Conservation (phyloP, 768 basidiomycete genomes). For the Fomitopsis serialis region DNA sequence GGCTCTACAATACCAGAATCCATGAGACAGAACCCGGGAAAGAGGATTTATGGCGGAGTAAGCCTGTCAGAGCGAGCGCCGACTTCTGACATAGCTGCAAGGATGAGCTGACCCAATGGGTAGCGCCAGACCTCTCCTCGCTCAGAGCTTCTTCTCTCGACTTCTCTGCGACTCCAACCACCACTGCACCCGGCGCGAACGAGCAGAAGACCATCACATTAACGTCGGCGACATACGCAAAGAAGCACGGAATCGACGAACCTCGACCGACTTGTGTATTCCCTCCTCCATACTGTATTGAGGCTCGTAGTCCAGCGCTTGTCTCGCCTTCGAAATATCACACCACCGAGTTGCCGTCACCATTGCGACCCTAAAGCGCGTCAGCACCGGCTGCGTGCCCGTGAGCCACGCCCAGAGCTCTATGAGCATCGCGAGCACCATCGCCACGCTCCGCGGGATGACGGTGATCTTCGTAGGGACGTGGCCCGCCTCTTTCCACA, state of each 20-base stretch:
- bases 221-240: not conserved
- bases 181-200: not conserved
- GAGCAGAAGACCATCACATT: not conserved
- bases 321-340: conserved; percentile 45
- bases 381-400: conserved; percentile 38
- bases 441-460: conserved; percentile 32
- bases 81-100: too few species aligned
- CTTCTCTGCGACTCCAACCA: not conserved
- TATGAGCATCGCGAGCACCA: conserved; percentile 34
- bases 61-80: too few species aligned
- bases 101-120: too few species aligned
- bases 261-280: not conserved
- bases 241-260: not conserved
- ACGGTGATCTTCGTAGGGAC: conserved; percentile 19
- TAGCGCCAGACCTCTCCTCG: too few species aligned
- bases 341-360: conserved; percentile 41
- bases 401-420: conserved; percentile 33
- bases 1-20: too few species aligned
- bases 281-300: not conserved
- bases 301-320: conserved; percentile 21
- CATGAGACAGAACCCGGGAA: too few species aligned
- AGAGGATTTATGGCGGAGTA: too few species aligned
- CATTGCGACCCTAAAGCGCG: conserved; percentile 37
- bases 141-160: not conserved
- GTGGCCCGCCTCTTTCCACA: conserved; percentile 33